A percentile compares a stretch with the other conserved stretches of the same genome.
Evolutionary conservation across 306 rosid genomes (phyloP).

Genomic region (Chamaecrista fasciculata): DNA sequence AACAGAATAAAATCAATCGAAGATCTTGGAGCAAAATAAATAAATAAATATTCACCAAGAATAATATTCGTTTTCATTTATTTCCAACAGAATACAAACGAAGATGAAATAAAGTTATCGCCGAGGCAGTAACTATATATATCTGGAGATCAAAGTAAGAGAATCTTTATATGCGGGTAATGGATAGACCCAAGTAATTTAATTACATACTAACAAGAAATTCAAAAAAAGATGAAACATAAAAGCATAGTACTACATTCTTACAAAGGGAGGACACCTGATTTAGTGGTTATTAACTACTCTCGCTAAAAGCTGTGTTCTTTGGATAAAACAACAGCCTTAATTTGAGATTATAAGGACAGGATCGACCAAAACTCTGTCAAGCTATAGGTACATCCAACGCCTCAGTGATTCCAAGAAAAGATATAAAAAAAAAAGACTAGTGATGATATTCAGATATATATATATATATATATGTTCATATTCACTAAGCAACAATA

Average conservation of each 20-base stretch:
- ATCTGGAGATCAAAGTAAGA: constrained; percentile 12
- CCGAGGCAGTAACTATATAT: constrained; percentile 30
- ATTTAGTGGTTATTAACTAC: constrained; percentile 22
- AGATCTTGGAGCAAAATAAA: too few relatives aligned
- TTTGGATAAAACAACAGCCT: constrained; percentile 27
- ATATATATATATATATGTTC: too few relatives aligned
- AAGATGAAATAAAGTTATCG: constrained; percentile 39
- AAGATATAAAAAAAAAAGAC: too few relatives aligned
- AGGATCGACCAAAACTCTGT: constrained; percentile 11
- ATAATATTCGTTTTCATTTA: constrained; percentile 31
- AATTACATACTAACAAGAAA: constrained; percentile 35
- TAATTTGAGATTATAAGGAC: constrained; percentile 16
- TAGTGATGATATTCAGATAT: too few relatives aligned
- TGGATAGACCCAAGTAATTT: too few relatives aligned
- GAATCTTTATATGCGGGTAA: too few relatives aligned
- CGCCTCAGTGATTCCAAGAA: constrained; percentile 21
- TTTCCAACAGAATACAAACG: constrained; percentile 43
- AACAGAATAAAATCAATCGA: too few relatives aligned
- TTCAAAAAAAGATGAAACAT: background rate
- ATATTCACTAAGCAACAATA: constrained; percentile 27
- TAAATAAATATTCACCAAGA: too few relatives aligned
- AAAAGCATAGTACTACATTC: constrained; percentile 15
- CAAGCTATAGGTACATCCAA: constrained; percentile 1
- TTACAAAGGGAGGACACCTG: constrained; percentile 27
- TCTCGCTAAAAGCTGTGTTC: constrained; percentile 29